A percentile compares a stretch with the other conserved stretches of the same genome.
Conservation (phyloP, 495 filamentous ascomycete genomes). For the Aspergillus diversus region DNA sequence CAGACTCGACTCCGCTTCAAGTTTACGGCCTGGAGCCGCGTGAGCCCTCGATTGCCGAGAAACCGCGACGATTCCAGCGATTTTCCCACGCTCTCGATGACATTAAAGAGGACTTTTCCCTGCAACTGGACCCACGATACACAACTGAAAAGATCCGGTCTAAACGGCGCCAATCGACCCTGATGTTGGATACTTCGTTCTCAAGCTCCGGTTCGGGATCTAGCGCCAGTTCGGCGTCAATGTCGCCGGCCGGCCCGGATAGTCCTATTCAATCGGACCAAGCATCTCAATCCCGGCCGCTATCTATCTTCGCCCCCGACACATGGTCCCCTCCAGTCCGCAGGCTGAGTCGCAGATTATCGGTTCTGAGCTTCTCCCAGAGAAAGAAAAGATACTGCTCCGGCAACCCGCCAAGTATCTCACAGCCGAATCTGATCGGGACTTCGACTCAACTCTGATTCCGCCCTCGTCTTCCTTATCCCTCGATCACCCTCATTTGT, state of each 20-base stretch:
- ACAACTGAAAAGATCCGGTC: conserved; percentile 33
- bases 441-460: conserved; percentile 36
- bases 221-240: conserved; percentile 12
- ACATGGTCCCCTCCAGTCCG: conserved; percentile 25
- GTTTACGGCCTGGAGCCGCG: conserved; percentile 46
- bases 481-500: background rate
- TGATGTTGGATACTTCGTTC: conserved; percentile 28
- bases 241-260: conserved; percentile 17
- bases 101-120: conserved; percentile 44
- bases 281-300: conserved; percentile 30
- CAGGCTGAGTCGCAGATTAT: conserved; percentile 35
- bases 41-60: conserved; percentile 40
- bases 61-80: conserved; percentile 39
- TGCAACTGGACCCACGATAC: conserved; percentile 32
- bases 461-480: background rate
- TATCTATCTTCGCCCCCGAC: conserved; percentile 38
- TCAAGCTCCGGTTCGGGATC: conserved; percentile 14
- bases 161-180: conserved; percentile 37
- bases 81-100: conserved; percentile 47
- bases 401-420: conserved; percentile 36
- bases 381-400: conserved; percentile 25
- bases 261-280: conserved; percentile 22
- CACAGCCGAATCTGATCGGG: conserved; percentile 45
- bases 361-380: conserved; percentile 31
- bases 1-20: conserved; percentile 40